These are phyloP conservation scores for Strobilomyces confusus DNA, from an alignment of 768 basidiomycete species.

Conservation along the genomic window DNA sequence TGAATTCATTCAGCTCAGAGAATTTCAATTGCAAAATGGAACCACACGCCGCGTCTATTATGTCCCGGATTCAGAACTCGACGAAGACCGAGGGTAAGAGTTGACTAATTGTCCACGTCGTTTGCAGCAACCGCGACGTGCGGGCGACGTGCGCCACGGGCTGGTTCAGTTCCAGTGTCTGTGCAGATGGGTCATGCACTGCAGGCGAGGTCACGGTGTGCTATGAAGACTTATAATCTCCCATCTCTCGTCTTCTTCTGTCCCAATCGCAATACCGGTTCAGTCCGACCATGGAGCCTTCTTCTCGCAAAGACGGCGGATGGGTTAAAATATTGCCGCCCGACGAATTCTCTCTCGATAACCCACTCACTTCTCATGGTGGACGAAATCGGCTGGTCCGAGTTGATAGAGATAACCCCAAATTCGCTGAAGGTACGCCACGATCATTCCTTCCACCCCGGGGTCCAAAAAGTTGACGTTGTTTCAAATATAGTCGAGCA, in stretches of 20 bases:
- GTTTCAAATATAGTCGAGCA: slow-evolving; percentile 39
- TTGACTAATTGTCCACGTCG: slow-evolving; percentile 22
- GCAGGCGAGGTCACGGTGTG: slow-evolving; percentile 23
- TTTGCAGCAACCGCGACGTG: slow-evolving; percentile 8
- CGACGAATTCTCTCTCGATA: slow-evolving; percentile 37
- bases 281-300: slow-evolving; percentile 15
- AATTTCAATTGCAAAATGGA: slow-evolving; percentile 4
- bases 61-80: slow-evolving; percentile 9
- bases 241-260: neutral
- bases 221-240: slow-evolving; percentile 20
- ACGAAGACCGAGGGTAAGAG: slow-evolving; percentile 10
- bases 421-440: slow-evolving; percentile 40
- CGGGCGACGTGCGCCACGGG: slow-evolving; percentile 4
- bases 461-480: neutral
- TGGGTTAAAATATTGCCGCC: slow-evolving; percentile 28
- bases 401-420: slow-evolving; percentile 34
- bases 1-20: neutral
- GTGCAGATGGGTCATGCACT: slow-evolving; percentile 21
- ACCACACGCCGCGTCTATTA: slow-evolving; percentile 8
- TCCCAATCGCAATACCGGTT: neutral
- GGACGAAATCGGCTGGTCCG: slow-evolving; percentile 41
- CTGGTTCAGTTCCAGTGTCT: slow-evolving; percentile 4
- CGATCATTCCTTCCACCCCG: neutral
- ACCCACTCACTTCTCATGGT: slow-evolving; percentile 35
- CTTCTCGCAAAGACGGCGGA: slow-evolving; percentile 19